Conservation (phyloP, 129 eudicot species). For the Escallonia herrerae region DNA sequence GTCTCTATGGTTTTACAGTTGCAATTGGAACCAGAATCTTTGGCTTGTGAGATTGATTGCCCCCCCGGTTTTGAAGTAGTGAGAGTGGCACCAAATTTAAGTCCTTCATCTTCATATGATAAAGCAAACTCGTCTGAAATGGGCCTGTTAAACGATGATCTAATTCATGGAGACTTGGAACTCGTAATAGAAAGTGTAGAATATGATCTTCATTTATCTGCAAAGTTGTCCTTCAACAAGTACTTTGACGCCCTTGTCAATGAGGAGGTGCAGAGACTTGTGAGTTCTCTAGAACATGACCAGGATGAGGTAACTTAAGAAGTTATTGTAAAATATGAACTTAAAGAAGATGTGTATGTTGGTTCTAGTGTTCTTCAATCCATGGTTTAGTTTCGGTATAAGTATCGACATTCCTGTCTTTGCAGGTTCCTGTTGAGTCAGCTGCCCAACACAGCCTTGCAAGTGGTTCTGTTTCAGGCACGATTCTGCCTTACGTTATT, state of each 20-base stretch:
- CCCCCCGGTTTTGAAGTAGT: constrained; percentile 83
- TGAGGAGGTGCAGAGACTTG: constrained; percentile 46
- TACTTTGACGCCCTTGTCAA: constrained; percentile 52
- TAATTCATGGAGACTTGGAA: constrained; percentile 17
- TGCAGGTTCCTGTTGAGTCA: constrained; percentile 37
- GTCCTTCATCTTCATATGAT: constrained; percentile 18
- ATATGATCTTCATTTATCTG: constrained; percentile 51
- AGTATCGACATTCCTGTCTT: not conserved
- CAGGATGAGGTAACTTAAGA: constrained; percentile 42
- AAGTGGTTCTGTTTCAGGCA: constrained; percentile 10
- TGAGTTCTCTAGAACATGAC: constrained; percentile 19
- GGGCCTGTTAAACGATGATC: constrained; percentile 7
- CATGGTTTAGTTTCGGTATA: too few relatives aligned
- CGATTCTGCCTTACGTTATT: constrained; percentile 12
- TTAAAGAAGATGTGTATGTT: not conserved
- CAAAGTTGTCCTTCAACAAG: constrained; percentile 33
- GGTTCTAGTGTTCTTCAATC: too few relatives aligned
- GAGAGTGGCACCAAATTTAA: constrained; percentile 9
- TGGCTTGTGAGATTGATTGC: constrained; percentile 51
- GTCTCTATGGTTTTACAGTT: constrained; percentile 20
- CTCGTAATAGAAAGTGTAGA: constrained; percentile 38
- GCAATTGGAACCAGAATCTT: constrained; percentile 33
- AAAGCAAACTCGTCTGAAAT: constrained; percentile 22
- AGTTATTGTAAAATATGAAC: not conserved
- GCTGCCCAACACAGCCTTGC: constrained; percentile 12